Evolutionary conservation across 331 rosid species (phyloP), one percentile per base, ranked within the genome.

Genomic region (Rhamnella rubrinervis): DNA sequence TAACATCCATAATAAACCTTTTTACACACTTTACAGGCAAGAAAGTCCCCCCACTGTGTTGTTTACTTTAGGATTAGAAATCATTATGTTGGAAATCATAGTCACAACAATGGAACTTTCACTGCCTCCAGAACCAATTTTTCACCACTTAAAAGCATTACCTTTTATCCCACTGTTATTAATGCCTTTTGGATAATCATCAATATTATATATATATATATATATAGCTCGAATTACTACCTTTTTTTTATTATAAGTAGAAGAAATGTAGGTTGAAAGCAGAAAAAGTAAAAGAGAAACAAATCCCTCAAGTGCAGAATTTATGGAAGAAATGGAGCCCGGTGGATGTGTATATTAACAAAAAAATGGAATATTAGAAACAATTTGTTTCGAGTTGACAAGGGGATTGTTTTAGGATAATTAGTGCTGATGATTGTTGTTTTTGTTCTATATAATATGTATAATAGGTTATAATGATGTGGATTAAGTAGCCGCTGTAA

Each of bases 11-110:
- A 75, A 50, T 53, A 59, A 63, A 62, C 78, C 68, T 76, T 26
- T 62, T 46, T 19, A 18, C 13, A 2, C 62, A 58, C 83, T 81
- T 84, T 81, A 75, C 86, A 76, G 70, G 71, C 83, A 84, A 72
- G 67, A 86, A 71, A 67, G 85, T 74, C 47, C 61, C 77, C 20
- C 59, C 55, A 11, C 4, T 31, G 35, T 55, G 53, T 63, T 69
- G 70, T 65, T 26, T 4, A 39, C 80, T 67, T 83, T 76, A 31
- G 63, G 51, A 26, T 55, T 61, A 46, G 40, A 68, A 73, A 76
- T 75, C 65, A 73, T 60, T 28, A 65, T 70, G 58, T 64, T 40
- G 52, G 46, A 26, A 20, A 73, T 23, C 3, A 31, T 57, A 4
- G 25, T 21, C 55, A 58, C 62, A 67, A 64, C 71, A 71, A 62